These are phyloP conservation scores for Ogataea pignaliae DNA, from an alignment of 805 yeast species.

Conservation along the genomic window DNA sequence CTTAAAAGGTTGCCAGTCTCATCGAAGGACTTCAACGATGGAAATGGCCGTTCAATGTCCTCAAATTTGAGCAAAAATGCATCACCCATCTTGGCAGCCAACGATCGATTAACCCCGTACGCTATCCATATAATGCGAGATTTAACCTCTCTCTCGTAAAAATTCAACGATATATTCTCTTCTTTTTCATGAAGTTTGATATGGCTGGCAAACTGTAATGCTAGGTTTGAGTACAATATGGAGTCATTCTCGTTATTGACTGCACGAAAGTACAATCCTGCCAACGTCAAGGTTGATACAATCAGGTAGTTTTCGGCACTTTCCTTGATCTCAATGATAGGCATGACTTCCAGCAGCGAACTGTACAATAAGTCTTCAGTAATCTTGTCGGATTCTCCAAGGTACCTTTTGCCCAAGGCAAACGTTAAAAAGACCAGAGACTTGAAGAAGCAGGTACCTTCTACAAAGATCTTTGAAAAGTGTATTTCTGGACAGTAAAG, in stretches of 20 bases:
- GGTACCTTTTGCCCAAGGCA: constrained; percentile 23
- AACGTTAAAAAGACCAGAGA: constrained; percentile 17
- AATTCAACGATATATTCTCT: background rate
- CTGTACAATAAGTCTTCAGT: constrained; percentile 13
- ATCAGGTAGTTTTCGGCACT: constrained; percentile 11
- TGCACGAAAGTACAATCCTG: constrained; percentile 22
- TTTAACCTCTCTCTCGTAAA: constrained; percentile 16
- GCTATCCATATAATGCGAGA: constrained; percentile 23
- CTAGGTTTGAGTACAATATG: constrained; percentile 21
- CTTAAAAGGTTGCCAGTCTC: constrained; percentile 4
- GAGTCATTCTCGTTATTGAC: constrained; percentile 22
- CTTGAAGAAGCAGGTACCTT: constrained; percentile 12
- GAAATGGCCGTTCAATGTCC: constrained; percentile 17
- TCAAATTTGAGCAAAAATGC: constrained; percentile 12
- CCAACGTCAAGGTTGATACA: constrained; percentile 18
- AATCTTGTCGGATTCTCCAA: constrained; percentile 12
- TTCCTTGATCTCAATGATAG: constrained; percentile 11
- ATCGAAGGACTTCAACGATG: constrained; percentile 11
- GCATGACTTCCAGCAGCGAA: constrained; percentile 15
- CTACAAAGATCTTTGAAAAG: constrained; percentile 8
- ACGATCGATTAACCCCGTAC: constrained; percentile 21
- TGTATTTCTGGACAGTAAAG: constrained; percentile 9
- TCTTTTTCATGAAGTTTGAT: constrained; percentile 13
- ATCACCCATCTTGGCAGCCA: constrained; percentile 27
- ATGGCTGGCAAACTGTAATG: constrained; percentile 23